These are phyloP conservation scores for Begonia loranthoides DNA, from an alignment of 306 rosid genomes.

Conservation along the genomic window DNA sequence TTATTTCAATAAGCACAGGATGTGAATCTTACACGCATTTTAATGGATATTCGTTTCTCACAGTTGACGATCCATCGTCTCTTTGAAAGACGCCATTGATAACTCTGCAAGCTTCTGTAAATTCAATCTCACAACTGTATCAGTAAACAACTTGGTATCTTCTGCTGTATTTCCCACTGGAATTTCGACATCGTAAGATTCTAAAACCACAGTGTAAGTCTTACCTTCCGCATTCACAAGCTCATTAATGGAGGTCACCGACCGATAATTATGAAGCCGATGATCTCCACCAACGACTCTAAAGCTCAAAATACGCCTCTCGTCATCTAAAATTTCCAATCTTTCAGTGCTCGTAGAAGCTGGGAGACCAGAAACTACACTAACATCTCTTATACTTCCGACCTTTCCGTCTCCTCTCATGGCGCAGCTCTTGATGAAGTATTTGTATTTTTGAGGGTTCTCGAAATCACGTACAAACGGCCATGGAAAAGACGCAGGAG, in stretches of 20 bases:
- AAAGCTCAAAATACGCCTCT: slow-evolving; percentile 3
- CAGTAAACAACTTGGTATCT: slow-evolving; percentile 3
- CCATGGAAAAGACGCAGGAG: background rate
- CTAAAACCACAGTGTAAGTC: background rate
- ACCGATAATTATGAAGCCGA: slow-evolving; percentile 1
- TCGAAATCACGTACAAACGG: slow-evolving; percentile 1
- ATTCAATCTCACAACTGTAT: slow-evolving; percentile 5
- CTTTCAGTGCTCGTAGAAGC: slow-evolving; percentile 6
- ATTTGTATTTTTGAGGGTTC: slow-evolving; percentile 2
- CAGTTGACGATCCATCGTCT: background rate
- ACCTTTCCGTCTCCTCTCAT: background rate
- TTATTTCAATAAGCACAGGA: no score
- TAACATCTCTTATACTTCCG: slow-evolving; percentile 1
- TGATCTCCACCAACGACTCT: slow-evolving; percentile 4
- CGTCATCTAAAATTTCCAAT: slow-evolving; percentile 3
- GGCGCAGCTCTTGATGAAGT: slow-evolving; percentile 3
- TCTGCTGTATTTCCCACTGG: slow-evolving; percentile 1
- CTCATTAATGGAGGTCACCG: slow-evolving; percentile 4
- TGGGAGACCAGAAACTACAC: slow-evolving; percentile 1
- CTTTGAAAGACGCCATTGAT: slow-evolving; percentile 1
- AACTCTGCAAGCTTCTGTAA: slow-evolving; percentile 3
- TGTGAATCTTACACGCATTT: no score
- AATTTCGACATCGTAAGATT: background rate
- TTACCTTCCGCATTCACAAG: background rate
- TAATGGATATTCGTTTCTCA: background rate